phyloP scores from a whole-genome alignment of 768 basidiomycete species.

The Russula dissimulans region DNA sequence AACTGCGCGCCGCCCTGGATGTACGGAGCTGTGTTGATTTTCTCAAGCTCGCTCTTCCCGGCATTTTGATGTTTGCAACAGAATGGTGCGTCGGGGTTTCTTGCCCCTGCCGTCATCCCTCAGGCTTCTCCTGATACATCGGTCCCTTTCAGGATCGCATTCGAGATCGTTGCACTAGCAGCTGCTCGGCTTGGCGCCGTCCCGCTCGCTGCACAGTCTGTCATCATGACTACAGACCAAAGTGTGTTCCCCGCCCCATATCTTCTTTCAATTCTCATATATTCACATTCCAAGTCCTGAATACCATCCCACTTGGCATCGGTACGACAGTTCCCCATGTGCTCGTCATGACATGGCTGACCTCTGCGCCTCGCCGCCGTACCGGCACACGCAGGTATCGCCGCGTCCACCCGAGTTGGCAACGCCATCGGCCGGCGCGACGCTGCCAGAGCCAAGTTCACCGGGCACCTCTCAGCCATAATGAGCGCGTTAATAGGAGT shows the following conservation, averaged over 20 bases:
- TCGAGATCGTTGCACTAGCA: slow-evolving; percentile 73
- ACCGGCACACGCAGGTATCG: slow-evolving; percentile 37
- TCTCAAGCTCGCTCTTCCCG: slow-evolving; percentile 61
- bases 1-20: slow-evolving; percentile 38
- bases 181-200: slow-evolving; percentile 63
- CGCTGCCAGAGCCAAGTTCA: slow-evolving; percentile 42
- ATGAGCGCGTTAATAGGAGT: slow-evolving; percentile 52
- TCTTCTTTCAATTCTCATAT: background rate
- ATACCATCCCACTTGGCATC: slow-evolving; percentile 69
- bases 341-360: background rate
- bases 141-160: slow-evolving; percentile 49
- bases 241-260: slow-evolving; percentile 30
- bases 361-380: background rate
- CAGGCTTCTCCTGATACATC: background rate
- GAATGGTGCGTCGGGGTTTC: slow-evolving; percentile 49
- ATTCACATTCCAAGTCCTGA: slow-evolving; percentile 39
- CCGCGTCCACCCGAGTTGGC: slow-evolving; percentile 63
- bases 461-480: slow-evolving; percentile 55
- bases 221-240: slow-evolving; percentile 76
- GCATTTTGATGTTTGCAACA: slow-evolving; percentile 70
- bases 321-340: slow-evolving; percentile 26
- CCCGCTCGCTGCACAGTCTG: slow-evolving; percentile 63
- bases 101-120: background rate
- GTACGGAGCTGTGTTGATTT: slow-evolving; percentile 44
- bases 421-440: slow-evolving; percentile 58